Evolutionary conservation across 192 early-diverging fungal species (phyloP).

Genomic region (Coemansia sp.): DNA sequence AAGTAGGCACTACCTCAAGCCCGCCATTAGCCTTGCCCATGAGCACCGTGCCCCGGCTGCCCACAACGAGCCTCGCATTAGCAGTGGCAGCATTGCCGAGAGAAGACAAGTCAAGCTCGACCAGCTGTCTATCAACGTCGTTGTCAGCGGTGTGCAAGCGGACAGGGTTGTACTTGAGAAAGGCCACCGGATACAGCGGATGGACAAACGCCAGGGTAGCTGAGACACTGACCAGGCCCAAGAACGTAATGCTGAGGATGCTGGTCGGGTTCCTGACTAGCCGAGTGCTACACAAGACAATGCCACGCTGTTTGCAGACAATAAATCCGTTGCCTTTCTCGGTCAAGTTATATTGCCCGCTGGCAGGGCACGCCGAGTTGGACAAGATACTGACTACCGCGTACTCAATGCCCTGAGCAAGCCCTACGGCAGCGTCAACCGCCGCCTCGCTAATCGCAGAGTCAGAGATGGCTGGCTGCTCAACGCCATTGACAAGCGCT

Average conservation of each 20-base stretch:
- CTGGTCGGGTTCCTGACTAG: constrained; percentile 77
- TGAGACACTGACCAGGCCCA: constrained; percentile 76
- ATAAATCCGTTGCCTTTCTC: constrained; percentile 67
- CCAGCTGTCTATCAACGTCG: neutral
- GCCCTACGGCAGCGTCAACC: neutral
- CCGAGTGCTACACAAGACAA: constrained; percentile 79
- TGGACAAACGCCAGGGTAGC: constrained; percentile 81
- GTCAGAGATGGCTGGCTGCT: no score
- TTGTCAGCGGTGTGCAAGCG: neutral
- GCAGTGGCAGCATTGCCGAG: neutral
- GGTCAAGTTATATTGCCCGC: constrained; percentile 21
- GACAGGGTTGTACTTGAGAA: constrained; percentile 37
- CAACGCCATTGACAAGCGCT: neutral
- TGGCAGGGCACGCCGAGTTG: constrained; percentile 20
- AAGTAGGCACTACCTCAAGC: neutral
- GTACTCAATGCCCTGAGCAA: constrained; percentile 10
- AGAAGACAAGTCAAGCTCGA: neutral
- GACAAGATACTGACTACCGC: constrained; percentile 23
- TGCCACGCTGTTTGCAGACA: constrained; percentile 72
- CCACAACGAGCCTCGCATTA: constrained; percentile 11
- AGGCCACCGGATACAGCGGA: constrained; percentile 62
- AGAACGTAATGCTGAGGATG: constrained; percentile 84
- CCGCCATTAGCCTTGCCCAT: neutral
- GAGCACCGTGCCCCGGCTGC: constrained; percentile 19
- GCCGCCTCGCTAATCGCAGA: neutral